A percentile compares a stretch with the other conserved stretches of the same genome.
Conservation (phyloP, 2,329 filamentous ascomycete genomes). For the Endocalyx cinctus region DNA sequence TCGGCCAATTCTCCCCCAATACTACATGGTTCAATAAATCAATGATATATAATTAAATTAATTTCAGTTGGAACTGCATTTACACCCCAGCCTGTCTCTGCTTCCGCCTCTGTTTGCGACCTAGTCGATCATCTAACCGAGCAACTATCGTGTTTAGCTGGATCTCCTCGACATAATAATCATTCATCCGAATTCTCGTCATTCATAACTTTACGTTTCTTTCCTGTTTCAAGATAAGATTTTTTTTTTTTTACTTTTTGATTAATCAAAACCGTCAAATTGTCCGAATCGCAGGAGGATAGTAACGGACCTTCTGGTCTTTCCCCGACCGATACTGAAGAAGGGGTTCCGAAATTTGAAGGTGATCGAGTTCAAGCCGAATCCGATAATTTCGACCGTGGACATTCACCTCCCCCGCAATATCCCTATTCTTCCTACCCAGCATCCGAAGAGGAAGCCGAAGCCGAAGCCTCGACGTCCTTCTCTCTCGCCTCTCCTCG, state of each 20-base stretch:
- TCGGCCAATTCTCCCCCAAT: no score
- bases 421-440: constrained; percentile 58
- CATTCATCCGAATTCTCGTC: constrained; percentile 12
- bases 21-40: no score
- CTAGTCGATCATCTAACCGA: constrained; percentile 11
- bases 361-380: constrained; percentile 29
- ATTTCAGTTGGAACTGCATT: no score
- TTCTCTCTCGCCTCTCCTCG: constrained; percentile 27
- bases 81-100: no score
- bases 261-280: constrained; percentile 44
- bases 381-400: constrained; percentile 28
- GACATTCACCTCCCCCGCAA: constrained; percentile 53
- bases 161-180: constrained; percentile 15
- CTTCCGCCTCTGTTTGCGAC: constrained; percentile 11
- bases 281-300: constrained; percentile 42
- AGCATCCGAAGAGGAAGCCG: no score
- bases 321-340: constrained; percentile 19
- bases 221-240: not conserved
- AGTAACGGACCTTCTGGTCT: constrained; percentile 41
- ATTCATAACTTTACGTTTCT: constrained; percentile 2
- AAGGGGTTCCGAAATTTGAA: constrained; percentile 23
- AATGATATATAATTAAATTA: no score
- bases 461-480: constrained; percentile 45
- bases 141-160: constrained; percentile 19
- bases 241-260: no score